A percentile compares a stretch with the other conserved stretches of the same genome.
These are phyloP conservation scores for Chloris gayana DNA, from an alignment of 176 grass and related monocot species.

Conservation along the genomic window DNA sequence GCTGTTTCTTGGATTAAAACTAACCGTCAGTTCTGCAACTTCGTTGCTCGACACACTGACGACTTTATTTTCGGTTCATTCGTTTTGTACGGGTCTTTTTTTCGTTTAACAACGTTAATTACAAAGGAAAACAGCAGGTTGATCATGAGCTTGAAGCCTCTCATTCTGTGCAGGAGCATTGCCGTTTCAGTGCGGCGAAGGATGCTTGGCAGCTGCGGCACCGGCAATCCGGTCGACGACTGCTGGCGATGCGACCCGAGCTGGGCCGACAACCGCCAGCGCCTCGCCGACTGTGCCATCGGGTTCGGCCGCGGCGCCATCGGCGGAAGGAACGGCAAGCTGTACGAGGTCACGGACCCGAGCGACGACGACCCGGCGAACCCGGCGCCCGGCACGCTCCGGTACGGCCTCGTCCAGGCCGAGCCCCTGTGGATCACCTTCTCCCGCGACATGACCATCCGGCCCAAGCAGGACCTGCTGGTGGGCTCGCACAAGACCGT, in stretches of 20 bases:
- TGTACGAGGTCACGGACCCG: constrained; percentile 60
- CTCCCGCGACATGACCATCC: constrained; percentile 59
- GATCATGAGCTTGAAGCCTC: neutral
- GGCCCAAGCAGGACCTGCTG: constrained; percentile 32
- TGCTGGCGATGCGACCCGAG: constrained; percentile 68
- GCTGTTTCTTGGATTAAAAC: too few species aligned
- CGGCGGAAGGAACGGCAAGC: constrained; percentile 34
- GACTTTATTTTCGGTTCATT: too few species aligned
- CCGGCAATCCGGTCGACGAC: constrained; percentile 61
- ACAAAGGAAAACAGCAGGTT: too few species aligned
- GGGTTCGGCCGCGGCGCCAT: constrained; percentile 50
- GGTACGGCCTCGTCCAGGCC: constrained; percentile 52
- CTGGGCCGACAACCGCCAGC: constrained; percentile 58
- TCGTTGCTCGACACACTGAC: too few species aligned
- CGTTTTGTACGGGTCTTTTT: too few species aligned
- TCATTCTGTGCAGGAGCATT: neutral
- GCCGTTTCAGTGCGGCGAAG: neutral
- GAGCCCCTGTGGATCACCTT: constrained; percentile 75
- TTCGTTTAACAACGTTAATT: too few species aligned
- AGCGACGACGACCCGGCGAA: constrained; percentile 49
- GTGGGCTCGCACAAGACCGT: constrained; percentile 64
- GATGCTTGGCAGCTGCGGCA: too few species aligned
- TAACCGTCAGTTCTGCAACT: too few species aligned
- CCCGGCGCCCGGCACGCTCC: constrained; percentile 60
- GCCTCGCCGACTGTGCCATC: constrained; percentile 44